Percentiles rank a stretch among this genome's conserved stretches.
Evolutionary conservation across 768 basidiomycete species (phyloP).

Genomic region (Collybia sp.): DNA sequence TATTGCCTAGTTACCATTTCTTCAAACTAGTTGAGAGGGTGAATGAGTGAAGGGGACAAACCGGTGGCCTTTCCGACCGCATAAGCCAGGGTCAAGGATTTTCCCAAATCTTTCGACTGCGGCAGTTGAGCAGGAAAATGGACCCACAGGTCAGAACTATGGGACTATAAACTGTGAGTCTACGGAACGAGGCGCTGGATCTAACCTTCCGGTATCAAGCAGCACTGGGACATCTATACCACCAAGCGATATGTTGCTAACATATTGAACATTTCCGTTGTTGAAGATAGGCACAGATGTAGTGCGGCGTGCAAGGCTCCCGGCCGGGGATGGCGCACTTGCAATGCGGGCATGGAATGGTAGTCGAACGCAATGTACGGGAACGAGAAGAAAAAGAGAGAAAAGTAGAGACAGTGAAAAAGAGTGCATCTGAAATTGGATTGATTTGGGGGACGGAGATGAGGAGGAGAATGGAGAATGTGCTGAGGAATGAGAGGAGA

Average conservation of each 20-base stretch:
- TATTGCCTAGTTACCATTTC: slow-evolving; percentile 36
- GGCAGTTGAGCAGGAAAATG: slow-evolving; percentile 41
- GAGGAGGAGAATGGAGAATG: slow-evolving; percentile 14
- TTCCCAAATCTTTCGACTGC: slow-evolving; percentile 49
- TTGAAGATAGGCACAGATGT: slow-evolving; percentile 47
- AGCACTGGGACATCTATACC: slow-evolving; percentile 54
- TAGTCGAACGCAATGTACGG: slow-evolving; percentile 30
- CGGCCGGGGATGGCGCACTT: not conserved
- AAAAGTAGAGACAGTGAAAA: slow-evolving; percentile 39
- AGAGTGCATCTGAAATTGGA: slow-evolving; percentile 27
- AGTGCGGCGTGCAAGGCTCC: slow-evolving; percentile 22
- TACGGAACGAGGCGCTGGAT: not conserved
- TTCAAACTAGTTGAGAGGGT: too few species aligned
- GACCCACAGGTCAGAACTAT: slow-evolving; percentile 77
- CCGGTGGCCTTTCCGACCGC: slow-evolving; percentile 66
- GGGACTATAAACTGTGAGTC: slow-evolving; percentile 2
- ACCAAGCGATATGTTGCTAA: slow-evolving; percentile 65
- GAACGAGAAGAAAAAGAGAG: slow-evolving; percentile 25
- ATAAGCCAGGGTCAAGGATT: slow-evolving; percentile 52
- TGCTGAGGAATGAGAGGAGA: slow-evolving; percentile 2
- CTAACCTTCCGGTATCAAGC: slow-evolving; percentile 75
- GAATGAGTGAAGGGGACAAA: slow-evolving; percentile 15
- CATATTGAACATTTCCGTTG: slow-evolving; percentile 70
- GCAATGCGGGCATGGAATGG: slow-evolving; percentile 24
- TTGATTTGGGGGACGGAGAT: slow-evolving; percentile 11